Percentiles rank a stretch among this genome's conserved stretches.
Conservation (phyloP, 805 yeast species). For the Starmera caribaea region DNA sequence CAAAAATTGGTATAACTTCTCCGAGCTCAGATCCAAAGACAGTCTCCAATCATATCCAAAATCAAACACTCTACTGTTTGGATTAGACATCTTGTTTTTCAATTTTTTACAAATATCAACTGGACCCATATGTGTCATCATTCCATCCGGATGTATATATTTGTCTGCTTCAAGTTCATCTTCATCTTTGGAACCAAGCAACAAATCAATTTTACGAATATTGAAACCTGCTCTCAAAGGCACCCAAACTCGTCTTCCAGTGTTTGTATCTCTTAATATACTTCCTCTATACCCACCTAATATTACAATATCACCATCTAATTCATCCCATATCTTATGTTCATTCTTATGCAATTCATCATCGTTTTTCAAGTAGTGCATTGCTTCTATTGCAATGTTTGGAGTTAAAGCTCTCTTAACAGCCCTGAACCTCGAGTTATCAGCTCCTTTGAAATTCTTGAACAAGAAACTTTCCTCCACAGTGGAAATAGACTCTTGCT, state of each 20-base stretch:
- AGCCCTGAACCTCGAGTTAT: slow-evolving; percentile 61
- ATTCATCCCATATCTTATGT: slow-evolving; percentile 42
- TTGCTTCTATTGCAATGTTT: slow-evolving; percentile 25
- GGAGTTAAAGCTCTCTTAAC: slow-evolving; percentile 52
- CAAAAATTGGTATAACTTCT: slow-evolving; percentile 41
- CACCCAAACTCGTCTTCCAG: slow-evolving; percentile 70
- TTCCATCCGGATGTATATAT: slow-evolving; percentile 59
- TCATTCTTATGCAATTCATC: slow-evolving; percentile 8
- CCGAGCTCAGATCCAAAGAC: slow-evolving; percentile 46
- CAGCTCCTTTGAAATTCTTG: slow-evolving; percentile 42
- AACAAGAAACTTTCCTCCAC: slow-evolving; percentile 54
- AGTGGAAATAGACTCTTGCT: slow-evolving; percentile 51
- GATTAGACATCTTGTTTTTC: slow-evolving; percentile 45
- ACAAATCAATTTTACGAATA: slow-evolving; percentile 55
- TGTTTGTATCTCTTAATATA: slow-evolving; percentile 52
- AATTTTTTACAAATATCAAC: slow-evolving; percentile 65
- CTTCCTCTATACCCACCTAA: slow-evolving; percentile 90
- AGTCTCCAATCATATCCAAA: slow-evolving; percentile 96
- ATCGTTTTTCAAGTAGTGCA: slow-evolving; percentile 4
- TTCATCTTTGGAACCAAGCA: slow-evolving; percentile 61
- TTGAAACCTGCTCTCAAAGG: slow-evolving; percentile 80
- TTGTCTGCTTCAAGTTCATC: slow-evolving; percentile 54
- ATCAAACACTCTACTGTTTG: slow-evolving; percentile 52
- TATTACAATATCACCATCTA: slow-evolving; percentile 72
- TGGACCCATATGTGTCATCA: slow-evolving; percentile 79